phyloP scores from a whole-genome alignment of 1,284 basidiomycete species.

The Ganoderma boninense region DNA sequence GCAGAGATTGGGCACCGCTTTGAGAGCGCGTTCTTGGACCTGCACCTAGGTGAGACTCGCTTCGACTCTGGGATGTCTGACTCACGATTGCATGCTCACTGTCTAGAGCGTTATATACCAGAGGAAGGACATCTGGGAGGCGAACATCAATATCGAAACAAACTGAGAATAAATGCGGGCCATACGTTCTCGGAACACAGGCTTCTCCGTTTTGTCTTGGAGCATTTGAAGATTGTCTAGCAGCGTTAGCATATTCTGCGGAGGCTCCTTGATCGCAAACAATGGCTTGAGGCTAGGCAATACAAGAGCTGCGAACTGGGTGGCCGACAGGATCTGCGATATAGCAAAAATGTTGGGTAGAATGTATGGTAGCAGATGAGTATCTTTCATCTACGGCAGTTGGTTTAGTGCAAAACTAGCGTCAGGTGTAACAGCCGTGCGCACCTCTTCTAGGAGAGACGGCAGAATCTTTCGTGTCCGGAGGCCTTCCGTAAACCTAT shows the following conservation, averaged over 20 bases:
- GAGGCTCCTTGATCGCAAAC: slow-evolving; percentile 93
- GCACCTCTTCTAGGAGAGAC: slow-evolving; percentile 90
- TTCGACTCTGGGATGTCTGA: slow-evolving; percentile 7
- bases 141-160: not conserved
- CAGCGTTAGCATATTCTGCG: slow-evolving; percentile 94
- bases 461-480: slow-evolving; percentile 93
- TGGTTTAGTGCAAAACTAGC: not conserved
- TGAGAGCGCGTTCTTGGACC: slow-evolving; percentile 94
- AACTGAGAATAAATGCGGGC: slow-evolving; percentile 24
- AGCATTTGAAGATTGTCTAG: slow-evolving; percentile 91
- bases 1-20: slow-evolving; percentile 86
- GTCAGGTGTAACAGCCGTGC: slow-evolving; percentile 27
- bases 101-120: slow-evolving; percentile 96
- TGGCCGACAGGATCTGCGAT: slow-evolving; percentile 76
- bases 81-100: slow-evolving; percentile 85
- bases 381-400: slow-evolving; percentile 85
- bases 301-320: slow-evolving; percentile 85
- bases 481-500: slow-evolving; percentile 89
- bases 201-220: slow-evolving; percentile 90
- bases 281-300: slow-evolving; percentile 91
- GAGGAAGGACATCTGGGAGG: slow-evolving; percentile 85
- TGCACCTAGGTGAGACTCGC: slow-evolving; percentile 40
- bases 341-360: slow-evolving; percentile 99
- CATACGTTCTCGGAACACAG: slow-evolving; percentile 89
- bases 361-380: slow-evolving; percentile 91